Evolutionary conservation across 2,329 filamentous ascomycete genomes (phyloP), one percentile per base, ranked within the genome.

Genomic region (Didymella keratinophila): DNA sequence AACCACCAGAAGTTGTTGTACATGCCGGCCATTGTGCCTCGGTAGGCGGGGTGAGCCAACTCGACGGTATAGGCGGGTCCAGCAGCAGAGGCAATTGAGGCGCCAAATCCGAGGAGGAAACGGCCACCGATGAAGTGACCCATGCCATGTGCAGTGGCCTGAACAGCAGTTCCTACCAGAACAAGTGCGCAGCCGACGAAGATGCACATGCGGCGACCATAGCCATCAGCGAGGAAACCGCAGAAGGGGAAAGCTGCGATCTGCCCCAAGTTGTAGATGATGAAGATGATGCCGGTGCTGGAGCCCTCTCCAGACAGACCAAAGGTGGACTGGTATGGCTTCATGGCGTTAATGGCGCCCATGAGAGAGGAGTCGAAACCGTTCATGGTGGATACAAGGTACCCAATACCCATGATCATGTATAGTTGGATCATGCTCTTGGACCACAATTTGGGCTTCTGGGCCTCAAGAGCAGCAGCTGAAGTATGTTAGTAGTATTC

Each of bases 1-100:
- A 78, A 41, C 70, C 74, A 78, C 74, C 76, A 78, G 62, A 78
- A 77, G 58, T 75, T 77, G 63, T 82, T 83, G 65, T 80, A 85
- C 68, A 87, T 80, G 23, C 84, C 87, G 3, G 85, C 85, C 74
- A 87, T 81, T 20, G 84, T 81, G 30, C 86, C 86, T 62, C 87
- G 81, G 68, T 85, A 86, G 4, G 82, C 82, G 0, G 87, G 86
- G 64, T 88, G 86, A 2, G 84, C 81, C 36, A 87, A 75, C 68
- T 89, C 86, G 47, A 86, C 82, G 10, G 82, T 82, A 62, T 86
- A 87, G n/a, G 83, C 80, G 3, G 85, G 85, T 1, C 81, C 84
- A 2, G 84, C 83, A 12, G 82, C 81, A n/a, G 81, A 81, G 2
- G 83, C 83, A 52, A 88, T 84, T 1, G 81, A 80, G 30, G 82